Conservation (phyloP, 139 green algal genomes). For the Picochlorum sp. region DNA sequence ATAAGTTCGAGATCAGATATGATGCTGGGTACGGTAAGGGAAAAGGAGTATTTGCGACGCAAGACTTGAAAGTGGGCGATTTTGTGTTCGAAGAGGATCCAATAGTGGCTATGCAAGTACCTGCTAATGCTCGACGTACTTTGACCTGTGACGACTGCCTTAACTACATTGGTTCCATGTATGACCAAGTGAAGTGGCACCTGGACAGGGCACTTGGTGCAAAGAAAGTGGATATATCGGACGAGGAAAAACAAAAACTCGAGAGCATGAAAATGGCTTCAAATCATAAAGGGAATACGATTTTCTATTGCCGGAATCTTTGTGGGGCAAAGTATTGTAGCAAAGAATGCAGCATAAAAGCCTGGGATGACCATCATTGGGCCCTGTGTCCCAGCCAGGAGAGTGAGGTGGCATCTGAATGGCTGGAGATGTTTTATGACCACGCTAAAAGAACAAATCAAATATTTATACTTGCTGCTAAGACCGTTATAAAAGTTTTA, state of each 20-base stretch:
- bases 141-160: not conserved
- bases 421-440: not conserved
- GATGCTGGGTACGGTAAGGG: not conserved
- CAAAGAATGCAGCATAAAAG: not conserved
- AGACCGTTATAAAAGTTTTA: not conserved
- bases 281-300: not conserved
- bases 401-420: not conserved
- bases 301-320: not conserved
- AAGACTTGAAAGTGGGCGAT: not conserved
- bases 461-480: constrained; percentile 8
- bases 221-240: not conserved
- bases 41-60: constrained; percentile 5
- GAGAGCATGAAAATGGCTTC: not conserved
- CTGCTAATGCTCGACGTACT: not conserved
- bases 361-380: not conserved
- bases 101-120: not conserved
- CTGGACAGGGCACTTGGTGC: not conserved
- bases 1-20: not conserved
- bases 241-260: not conserved
- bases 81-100: constrained; percentile 1
- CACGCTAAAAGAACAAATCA: constrained; percentile 2
- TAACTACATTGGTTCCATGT: not conserved
- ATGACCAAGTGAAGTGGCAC: not conserved
- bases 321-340: not conserved
- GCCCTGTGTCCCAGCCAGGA: not conserved